Base-by-base conservation (phyloP, 1,139 yeast genomes). In the Pichia sp. region DNA sequence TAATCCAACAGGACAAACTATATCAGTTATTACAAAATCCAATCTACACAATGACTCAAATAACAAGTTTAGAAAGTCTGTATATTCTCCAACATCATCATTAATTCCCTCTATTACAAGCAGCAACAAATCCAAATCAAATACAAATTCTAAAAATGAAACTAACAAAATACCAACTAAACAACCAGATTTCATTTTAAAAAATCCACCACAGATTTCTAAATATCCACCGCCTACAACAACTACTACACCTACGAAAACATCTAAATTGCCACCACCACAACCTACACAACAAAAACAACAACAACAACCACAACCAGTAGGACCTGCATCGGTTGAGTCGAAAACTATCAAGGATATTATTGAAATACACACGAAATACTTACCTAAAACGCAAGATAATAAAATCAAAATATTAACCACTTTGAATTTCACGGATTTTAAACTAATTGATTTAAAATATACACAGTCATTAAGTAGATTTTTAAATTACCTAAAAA, bases 1-100 rank as follows among this genome's bases (percentile, higher is more conserved):
- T 1, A 59, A 58, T 7, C 65, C 65, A 1, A 50, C 61, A 4
- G 66, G 66, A 18, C 59, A 53, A 12, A 63, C 66, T 3, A 63
- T 63, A 20, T 59, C 65, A 1, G 66, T 63, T 25, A 53, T 53
- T 9, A 61, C 66, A 2, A 56, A 56, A n/a, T 60, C 65, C 2
- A 56, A 60, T 15, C 48, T 62, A 11, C 62, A 60, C 18, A 32
- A 6, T 18, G 36, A 32, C 18, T 9, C 11, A 32, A 32, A 32
- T 8, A 32, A 32, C 11, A 32, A 4, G 8, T 32, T 32, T 9
- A 18, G 22, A 32, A 32, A 32, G 18, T 32, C 36, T 4, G 22
- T 32, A 16, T 32, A 32, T 18, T 32, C 22, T 2, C 36, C 36
- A 16, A 13, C 36, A 22, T 3, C 39, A 22, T n/a, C 32, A 18